Conservation (phyloP, 2,329 filamentous ascomycete species). For the Colletotrichum echinochloae region DNA sequence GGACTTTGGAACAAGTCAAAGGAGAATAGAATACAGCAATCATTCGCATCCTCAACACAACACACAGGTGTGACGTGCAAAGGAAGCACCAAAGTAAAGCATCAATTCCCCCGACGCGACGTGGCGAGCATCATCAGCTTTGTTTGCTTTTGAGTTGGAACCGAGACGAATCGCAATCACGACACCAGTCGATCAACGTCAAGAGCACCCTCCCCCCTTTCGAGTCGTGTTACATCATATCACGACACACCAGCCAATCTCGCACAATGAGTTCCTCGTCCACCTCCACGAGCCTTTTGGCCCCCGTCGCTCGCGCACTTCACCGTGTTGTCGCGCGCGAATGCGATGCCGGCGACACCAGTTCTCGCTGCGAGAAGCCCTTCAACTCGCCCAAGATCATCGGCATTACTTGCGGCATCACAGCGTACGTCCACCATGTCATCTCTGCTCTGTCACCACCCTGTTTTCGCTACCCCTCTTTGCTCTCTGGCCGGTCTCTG, state of each 20-base stretch:
- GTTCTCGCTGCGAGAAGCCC: slow-evolving; percentile 34
- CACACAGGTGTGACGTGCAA: not conserved
- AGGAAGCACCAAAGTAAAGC: not conserved
- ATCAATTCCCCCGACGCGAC: slow-evolving; percentile 1
- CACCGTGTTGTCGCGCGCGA: slow-evolving; percentile 24
- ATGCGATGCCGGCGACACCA: slow-evolving; percentile 21
- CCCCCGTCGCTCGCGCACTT: slow-evolving; percentile 20
- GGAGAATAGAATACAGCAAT: not conserved
- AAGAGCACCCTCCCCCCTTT: not conserved
- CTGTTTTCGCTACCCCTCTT: not conserved
- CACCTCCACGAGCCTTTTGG: slow-evolving; percentile 14
- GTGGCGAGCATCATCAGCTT: not conserved
- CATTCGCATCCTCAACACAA: slow-evolving; percentile 6
- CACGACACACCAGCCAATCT: not conserved
- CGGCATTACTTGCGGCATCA: slow-evolving; percentile 29
- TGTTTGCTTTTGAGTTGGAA: not conserved
- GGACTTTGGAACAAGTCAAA: not conserved
- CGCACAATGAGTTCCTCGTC: slow-evolving; percentile 12
- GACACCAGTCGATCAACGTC: not conserved
- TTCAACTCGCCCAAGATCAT: slow-evolving; percentile 31
- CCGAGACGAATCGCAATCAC: not conserved
- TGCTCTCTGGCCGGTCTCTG: not conserved
- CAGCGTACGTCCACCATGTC: slow-evolving; percentile 19
- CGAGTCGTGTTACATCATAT: slow-evolving; percentile 20
- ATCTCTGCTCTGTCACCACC: too few relatives aligned